A percentile compares a stretch with the other conserved stretches of the same genome.
These are phyloP conservation scores for Fragaria vesca DNA, from an alignment of 306 rosid genomes.

Conservation along the genomic window DNA sequence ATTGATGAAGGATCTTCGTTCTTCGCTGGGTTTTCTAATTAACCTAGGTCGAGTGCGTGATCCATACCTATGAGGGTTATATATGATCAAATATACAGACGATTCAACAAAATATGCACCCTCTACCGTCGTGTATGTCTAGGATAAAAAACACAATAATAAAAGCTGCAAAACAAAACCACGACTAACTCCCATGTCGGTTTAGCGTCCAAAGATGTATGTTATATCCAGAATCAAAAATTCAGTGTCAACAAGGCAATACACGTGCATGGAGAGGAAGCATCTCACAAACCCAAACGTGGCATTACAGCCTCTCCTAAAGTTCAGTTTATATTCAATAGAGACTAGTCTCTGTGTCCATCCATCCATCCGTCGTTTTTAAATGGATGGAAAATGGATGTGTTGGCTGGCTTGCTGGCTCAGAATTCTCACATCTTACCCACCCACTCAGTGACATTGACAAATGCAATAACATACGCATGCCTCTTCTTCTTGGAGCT, in stretches of 20 bases:
- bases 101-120: too few relatives aligned
- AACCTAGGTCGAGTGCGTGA: too few relatives aligned
- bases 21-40: too few relatives aligned
- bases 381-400: slow-evolving; percentile 17
- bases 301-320: slow-evolving; percentile 27
- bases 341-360: background rate
- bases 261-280: slow-evolving; percentile 30
- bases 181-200: too few relatives aligned
- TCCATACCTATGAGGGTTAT: too few relatives aligned
- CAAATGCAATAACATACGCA: background rate
- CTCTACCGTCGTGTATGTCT: too few relatives aligned
- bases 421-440: slow-evolving; percentile 30
- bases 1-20: too few relatives aligned
- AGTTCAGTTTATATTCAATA: background rate
- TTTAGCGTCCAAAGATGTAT: background rate
- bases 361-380: slow-evolving; percentile 9
- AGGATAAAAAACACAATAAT: too few relatives aligned
- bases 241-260: background rate
- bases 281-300: slow-evolving; percentile 18
- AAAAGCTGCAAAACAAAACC: too few relatives aligned
- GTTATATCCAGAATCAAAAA: background rate
- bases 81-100: too few relatives aligned
- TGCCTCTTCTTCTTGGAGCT: slow-evolving; percentile 18
- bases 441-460: slow-evolving; percentile 36
- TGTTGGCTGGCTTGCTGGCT: slow-evolving; percentile 6